Evolutionary conservation across 2,329 filamentous ascomycete species (phyloP).

Genomic region (Cladosporium austrohemisphaericum): DNA sequence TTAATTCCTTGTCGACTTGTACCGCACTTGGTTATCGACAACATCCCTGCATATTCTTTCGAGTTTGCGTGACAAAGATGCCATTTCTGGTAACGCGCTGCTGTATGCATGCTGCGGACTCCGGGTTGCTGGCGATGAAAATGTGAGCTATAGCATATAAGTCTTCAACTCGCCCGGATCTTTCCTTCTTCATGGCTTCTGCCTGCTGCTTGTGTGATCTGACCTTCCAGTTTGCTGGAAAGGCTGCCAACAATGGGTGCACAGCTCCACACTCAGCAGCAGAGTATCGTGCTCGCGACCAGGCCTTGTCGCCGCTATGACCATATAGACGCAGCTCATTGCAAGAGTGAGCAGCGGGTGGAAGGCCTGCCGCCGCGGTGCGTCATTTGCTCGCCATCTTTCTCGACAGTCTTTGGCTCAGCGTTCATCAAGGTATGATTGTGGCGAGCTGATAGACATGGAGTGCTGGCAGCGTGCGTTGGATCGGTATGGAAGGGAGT

Average conservation of each 20-base stretch:
- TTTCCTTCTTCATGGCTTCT: background rate
- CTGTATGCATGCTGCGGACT: background rate
- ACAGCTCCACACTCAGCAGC: slow-evolving; percentile 7
- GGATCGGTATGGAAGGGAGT: too few species aligned
- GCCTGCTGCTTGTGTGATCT: slow-evolving; percentile 6
- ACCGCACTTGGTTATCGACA: too few species aligned
- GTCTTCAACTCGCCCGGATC: background rate
- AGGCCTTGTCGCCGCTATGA: slow-evolving; percentile 4
- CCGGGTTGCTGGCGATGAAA: background rate
- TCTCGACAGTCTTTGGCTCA: slow-evolving; percentile 5
- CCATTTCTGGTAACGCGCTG: background rate
- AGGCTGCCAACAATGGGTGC: background rate
- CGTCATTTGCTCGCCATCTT: background rate
- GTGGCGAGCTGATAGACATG: slow-evolving; percentile 2
- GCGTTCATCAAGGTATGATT: background rate
- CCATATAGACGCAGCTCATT: slow-evolving; percentile 5
- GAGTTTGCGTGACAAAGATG: background rate
- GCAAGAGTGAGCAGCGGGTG: slow-evolving; percentile 6
- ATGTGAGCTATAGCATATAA: slow-evolving; percentile 3
- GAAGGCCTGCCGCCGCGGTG: slow-evolving; percentile 2
- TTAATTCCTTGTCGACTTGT: too few species aligned
- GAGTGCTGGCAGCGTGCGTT: slow-evolving; percentile 10
- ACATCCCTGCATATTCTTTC: too few species aligned
- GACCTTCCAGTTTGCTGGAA: background rate
- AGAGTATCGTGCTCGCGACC: slow-evolving; percentile 1